Evolutionary conservation across 768 basidiomycete genomes (phyloP), one percentile per base, ranked within the genome.

Genomic region (Pisolithus orientalis): DNA sequence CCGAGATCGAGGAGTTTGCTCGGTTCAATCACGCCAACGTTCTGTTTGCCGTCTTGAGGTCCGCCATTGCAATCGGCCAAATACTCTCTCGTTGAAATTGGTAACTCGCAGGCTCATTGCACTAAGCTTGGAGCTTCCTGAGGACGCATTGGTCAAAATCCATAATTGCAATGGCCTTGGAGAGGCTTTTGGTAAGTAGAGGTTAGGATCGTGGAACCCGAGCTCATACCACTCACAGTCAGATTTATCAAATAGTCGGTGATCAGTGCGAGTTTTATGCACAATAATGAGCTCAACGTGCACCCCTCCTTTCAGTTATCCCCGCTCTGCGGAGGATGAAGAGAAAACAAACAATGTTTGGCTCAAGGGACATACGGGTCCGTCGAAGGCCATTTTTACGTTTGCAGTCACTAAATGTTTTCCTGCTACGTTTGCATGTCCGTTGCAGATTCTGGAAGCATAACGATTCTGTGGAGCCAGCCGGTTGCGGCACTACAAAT

Each of bases 191-290:
- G 70, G 77, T 78, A 53, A 4, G 34, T 32, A 24, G 65, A 59
- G 27, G 6, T 6, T 27, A 42, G 8, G 8, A 21, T 11, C 43
- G 5, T 7, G 10, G 4, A 29, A 17, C 29, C 24, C 11, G 44
- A 13, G 11, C 53, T 53, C 25, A 55, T 29, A 37, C 24, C 6
- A 14, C 29, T 17, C 6, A 17, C 50, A 84, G 83, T 78, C 6
- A 72, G 83, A 44, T 83, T 79, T 63, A 83, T 84, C 80, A 83
- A 84, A 68, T 85, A 84, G 82, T 81, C 28, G 11, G 79, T 57
- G 2, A 24, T 46, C n/a, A 40, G 11, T 7, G 17, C 38, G n/a
- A 40, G 21, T 28, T 13, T 21, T 27, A 25, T 8, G 14, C 39
- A 14, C 17, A 8, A 44, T 6, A 50, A 42, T n/a, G 54, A 27